These are phyloP conservation scores for Claviceps sp. DNA, from an alignment of 2,329 filamentous ascomycete species.

Conservation along the genomic window DNA sequence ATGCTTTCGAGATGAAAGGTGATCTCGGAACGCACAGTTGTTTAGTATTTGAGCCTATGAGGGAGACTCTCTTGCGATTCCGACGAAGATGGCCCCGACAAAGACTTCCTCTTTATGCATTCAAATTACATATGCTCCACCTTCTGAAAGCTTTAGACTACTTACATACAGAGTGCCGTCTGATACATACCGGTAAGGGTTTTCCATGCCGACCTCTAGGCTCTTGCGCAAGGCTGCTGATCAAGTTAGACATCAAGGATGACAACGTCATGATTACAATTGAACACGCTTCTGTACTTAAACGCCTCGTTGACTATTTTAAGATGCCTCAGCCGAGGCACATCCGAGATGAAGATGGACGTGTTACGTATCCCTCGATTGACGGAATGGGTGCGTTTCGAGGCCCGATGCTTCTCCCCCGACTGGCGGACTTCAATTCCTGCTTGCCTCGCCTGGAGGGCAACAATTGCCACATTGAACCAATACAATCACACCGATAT, in stretches of 20 bases:
- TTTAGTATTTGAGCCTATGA: slow-evolving; percentile 12
- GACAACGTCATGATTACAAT: slow-evolving; percentile 13
- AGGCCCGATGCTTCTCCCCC: slow-evolving; percentile 6
- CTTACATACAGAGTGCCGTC: neutral
- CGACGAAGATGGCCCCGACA: slow-evolving; percentile 6
- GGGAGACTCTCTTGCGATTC: slow-evolving; percentile 10
- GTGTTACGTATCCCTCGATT: slow-evolving; percentile 8
- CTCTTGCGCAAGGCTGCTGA: slow-evolving; percentile 7
- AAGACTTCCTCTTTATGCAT: slow-evolving; percentile 6
- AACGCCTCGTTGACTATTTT: slow-evolving; percentile 2
- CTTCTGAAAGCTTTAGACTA: slow-evolving; percentile 5
- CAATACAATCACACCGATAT: slow-evolving; percentile 12
- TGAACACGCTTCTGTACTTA: slow-evolving; percentile 8
- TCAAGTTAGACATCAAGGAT: slow-evolving; percentile 3
- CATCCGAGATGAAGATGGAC: slow-evolving; percentile 6
- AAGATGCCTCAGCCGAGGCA: slow-evolving; percentile 5
- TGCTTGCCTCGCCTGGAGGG: slow-evolving; percentile 6
- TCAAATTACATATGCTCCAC: slow-evolving; percentile 9
- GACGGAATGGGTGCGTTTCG: slow-evolving; percentile 8
- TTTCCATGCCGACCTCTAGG: neutral
- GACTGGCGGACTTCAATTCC: slow-evolving; percentile 10
- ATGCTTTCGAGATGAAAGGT: slow-evolving; percentile 8
- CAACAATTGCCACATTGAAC: slow-evolving; percentile 5
- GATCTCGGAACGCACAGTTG: slow-evolving; percentile 10
- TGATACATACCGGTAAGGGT: slow-evolving; percentile 12